Percentiles rank a stretch among this genome's conserved stretches.
phyloP scores from a whole-genome alignment of 768 basidiomycete species.

The Neoboletus magnificus region DNA sequence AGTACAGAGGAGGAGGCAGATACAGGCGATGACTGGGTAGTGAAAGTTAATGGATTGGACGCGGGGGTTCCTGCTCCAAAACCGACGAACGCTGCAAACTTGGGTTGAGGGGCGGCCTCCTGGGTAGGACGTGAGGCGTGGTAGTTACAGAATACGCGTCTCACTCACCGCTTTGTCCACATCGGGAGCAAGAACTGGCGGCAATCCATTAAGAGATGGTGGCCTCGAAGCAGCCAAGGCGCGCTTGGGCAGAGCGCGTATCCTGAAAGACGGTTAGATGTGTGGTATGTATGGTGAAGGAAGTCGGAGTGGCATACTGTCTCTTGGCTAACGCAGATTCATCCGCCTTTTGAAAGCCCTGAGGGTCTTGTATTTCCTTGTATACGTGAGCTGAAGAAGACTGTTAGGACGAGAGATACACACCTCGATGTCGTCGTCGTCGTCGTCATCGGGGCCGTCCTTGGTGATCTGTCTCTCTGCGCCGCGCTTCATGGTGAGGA shows the following conservation, averaged over 20 bases:
- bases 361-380: slow-evolving; percentile 42
- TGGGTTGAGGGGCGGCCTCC: slow-evolving; percentile 35
- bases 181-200: slow-evolving; percentile 25
- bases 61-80: slow-evolving; percentile 40
- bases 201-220: slow-evolving; percentile 22
- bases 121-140: slow-evolving; percentile 16
- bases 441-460: slow-evolving; percentile 43
- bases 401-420: not conserved
- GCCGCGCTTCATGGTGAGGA: slow-evolving; percentile 60
- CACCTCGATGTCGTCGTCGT: slow-evolving; percentile 39
- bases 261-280: slow-evolving; percentile 40
- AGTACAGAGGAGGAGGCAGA: slow-evolving; percentile 10
- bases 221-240: slow-evolving; percentile 23
- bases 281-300: not conserved
- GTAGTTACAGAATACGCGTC: slow-evolving; percentile 12
- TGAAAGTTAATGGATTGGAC: slow-evolving; percentile 41
- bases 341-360: slow-evolving; percentile 59
- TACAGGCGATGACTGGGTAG: slow-evolving; percentile 24
- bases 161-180: slow-evolving; percentile 25
- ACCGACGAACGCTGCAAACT: slow-evolving; percentile 51
- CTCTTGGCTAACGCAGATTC: slow-evolving; percentile 51
- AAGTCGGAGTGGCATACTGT: slow-evolving; percentile 43
- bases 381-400: slow-evolving; percentile 4
- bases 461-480: slow-evolving; percentile 71
- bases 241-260: slow-evolving; percentile 62